A percentile compares a stretch with the other conserved stretches of the same genome.
Conservation (phyloP, 306 rosid species). For the Chamaecrista fasciculata region DNA sequence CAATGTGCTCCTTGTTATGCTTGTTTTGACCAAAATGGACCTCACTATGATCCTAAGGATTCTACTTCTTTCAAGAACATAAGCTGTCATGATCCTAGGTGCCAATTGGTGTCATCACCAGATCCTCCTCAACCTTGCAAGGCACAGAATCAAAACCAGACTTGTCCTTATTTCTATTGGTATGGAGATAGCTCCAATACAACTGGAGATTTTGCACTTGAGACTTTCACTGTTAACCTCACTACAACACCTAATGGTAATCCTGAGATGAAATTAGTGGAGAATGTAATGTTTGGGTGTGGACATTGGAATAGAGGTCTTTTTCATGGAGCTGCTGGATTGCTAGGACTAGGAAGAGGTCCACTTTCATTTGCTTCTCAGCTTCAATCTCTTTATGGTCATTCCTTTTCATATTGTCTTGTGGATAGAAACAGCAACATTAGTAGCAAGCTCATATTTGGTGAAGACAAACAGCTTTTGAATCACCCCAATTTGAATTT, state of each 20-base stretch:
- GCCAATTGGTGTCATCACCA: conserved; percentile 79
- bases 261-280: conserved; percentile 53
- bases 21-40: conserved; percentile 90
- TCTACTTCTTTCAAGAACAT: conserved; percentile 71
- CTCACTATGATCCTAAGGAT: conserved; percentile 73
- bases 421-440: conserved; percentile 80
- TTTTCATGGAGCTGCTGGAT: conserved; percentile 93
- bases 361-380: conserved; percentile 93
- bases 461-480: conserved; percentile 65
- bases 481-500: conserved; percentile 68
- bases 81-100: conserved; percentile 62
- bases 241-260: conserved; percentile 45
- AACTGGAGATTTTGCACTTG: conserved; percentile 83
- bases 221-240: conserved; percentile 83
- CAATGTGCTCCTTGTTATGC: conserved; percentile 88
- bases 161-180: conserved; percentile 93
- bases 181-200: conserved; percentile 96
- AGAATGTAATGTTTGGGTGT: conserved; percentile 92
- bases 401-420: conserved; percentile 89
- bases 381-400: conserved; percentile 90
- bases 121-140: conserved; percentile 85
- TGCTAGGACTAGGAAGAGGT: conserved; percentile 88
- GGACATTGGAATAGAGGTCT: conserved; percentile 99
- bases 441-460: conserved; percentile 85
- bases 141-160: conserved; percentile 56